A percentile compares a stretch with the other conserved stretches of the same genome.
Evolutionary conservation across 1,139 yeast species (phyloP).

Genomic region (Cylindricascospora bacillispora): DNA sequence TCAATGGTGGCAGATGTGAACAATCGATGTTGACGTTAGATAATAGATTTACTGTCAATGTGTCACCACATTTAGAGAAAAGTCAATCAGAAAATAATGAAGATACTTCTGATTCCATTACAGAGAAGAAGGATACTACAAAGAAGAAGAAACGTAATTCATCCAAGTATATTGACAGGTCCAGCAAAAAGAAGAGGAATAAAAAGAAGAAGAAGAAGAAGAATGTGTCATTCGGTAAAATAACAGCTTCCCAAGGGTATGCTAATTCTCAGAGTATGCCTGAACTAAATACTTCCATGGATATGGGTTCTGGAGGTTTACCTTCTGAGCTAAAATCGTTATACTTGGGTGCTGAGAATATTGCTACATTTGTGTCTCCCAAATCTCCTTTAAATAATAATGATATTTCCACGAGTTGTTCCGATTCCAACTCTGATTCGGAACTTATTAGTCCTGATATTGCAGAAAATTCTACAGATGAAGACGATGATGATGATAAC

Average conservation of each 20-base stretch:
- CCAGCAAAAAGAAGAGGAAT: slow-evolving; percentile 1
- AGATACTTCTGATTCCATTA: not conserved
- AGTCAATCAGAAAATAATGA: not conserved
- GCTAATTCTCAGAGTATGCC: not conserved
- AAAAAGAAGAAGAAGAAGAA: slow-evolving; percentile 3
- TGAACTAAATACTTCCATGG: not conserved
- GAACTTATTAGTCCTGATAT: slow-evolving; percentile 2
- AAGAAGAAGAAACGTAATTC: slow-evolving; percentile 2
- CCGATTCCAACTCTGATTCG: slow-evolving; percentile 1
- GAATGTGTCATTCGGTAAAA: slow-evolving; percentile 1
- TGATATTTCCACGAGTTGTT: no score
- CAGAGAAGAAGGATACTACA: not conserved
- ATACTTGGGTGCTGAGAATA: slow-evolving; percentile 11
- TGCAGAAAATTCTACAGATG: slow-evolving; percentile 2
- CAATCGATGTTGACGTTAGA: slow-evolving; percentile 6
- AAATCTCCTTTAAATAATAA: no score
- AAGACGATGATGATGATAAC: slow-evolving; percentile 1
- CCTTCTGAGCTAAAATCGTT: slow-evolving; percentile 11
- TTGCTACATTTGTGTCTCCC: slow-evolving; percentile 3
- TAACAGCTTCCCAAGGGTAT: not conserved
- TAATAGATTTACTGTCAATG: slow-evolving; percentile 4
- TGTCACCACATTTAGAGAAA: not conserved
- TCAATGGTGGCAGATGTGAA: slow-evolving; percentile 13
- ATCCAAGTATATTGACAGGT: slow-evolving; percentile 1
- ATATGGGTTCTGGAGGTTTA: slow-evolving; percentile 3